These are phyloP conservation scores for Arxiozyma slooffiae DNA, from an alignment of 1,139 yeast species.

Conservation along the genomic window DNA sequence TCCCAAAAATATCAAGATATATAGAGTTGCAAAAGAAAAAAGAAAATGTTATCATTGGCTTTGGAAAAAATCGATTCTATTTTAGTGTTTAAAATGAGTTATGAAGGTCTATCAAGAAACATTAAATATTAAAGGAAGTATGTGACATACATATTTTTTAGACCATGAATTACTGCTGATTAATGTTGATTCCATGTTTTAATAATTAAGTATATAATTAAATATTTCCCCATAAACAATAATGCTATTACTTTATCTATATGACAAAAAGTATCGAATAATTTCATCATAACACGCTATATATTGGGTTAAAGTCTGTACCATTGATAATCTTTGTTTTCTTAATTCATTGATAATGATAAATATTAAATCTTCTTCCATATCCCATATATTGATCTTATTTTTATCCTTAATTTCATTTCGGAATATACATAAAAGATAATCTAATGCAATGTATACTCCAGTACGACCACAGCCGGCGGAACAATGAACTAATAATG, in stretches of 20 bases:
- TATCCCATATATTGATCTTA: slow-evolving; percentile 31
- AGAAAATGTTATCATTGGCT: slow-evolving; percentile 76
- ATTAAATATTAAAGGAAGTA: background rate
- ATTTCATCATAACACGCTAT: slow-evolving; percentile 59
- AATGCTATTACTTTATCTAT: slow-evolving; percentile 1
- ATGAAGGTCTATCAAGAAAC: slow-evolving; percentile 15
- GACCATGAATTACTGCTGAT: no score
- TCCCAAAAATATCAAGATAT: slow-evolving; percentile 77
- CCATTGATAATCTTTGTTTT: slow-evolving; percentile 74
- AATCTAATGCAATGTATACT: slow-evolving; percentile 67
- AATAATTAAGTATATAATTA: background rate
- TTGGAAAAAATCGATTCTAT: slow-evolving; percentile 80
- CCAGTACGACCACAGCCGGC: slow-evolving; percentile 94
- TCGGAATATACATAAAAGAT: slow-evolving; percentile 42
- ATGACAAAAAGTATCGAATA: slow-evolving; percentile 25
- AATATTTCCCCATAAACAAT: background rate
- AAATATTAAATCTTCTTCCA: slow-evolving; percentile 31
- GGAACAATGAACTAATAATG: slow-evolving; percentile 69
- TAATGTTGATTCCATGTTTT: background rate
- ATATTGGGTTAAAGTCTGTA: slow-evolving; percentile 68
- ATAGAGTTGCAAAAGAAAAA: slow-evolving; percentile 90
- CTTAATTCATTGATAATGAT: slow-evolving; percentile 43
- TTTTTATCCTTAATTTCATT: slow-evolving; percentile 19
- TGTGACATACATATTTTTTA: no score
- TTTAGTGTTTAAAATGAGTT: slow-evolving; percentile 38